These are phyloP conservation scores for Paracamarosporium sp. DNA, from an alignment of 2,329 filamentous ascomycete genomes.

Conservation along the genomic window DNA sequence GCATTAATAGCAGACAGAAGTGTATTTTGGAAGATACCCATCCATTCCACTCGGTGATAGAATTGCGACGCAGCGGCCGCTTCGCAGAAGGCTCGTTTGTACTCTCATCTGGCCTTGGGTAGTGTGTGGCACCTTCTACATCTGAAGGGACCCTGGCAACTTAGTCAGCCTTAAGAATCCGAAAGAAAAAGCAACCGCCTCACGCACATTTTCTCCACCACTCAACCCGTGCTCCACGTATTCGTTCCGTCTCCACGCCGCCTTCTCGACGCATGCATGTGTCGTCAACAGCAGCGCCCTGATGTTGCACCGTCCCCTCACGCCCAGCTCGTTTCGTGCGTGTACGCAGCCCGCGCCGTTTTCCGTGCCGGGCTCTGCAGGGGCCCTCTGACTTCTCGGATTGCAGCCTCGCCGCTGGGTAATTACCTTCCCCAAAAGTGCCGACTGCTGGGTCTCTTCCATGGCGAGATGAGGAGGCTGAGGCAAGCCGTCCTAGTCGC, in stretches of 20 bases:
- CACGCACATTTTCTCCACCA: background rate
- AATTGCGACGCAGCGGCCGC: background rate
- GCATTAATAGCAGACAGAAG: background rate
- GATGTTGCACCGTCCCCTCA: background rate
- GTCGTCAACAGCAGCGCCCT: background rate
- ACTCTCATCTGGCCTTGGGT: background rate
- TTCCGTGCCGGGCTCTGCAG: background rate
- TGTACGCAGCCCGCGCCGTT: background rate
- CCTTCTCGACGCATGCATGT: background rate
- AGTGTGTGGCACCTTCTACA: conserved; percentile 3
- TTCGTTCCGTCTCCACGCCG: background rate
- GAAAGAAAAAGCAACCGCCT: background rate
- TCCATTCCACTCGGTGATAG: background rate
- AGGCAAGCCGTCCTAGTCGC: background rate
- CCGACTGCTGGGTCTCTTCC: background rate
- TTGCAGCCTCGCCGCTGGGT: background rate
- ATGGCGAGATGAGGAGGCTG: background rate
- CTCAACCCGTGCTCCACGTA: background rate
- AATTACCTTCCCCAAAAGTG: background rate
- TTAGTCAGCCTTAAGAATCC: background rate
- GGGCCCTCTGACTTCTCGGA: background rate
- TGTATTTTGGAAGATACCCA: background rate
- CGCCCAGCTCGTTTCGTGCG: background rate
- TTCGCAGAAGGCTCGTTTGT: background rate
- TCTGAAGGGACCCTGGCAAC: background rate